Conservation (phyloP, 257 asterid genomes). For the Rubia yunnanensis region DNA sequence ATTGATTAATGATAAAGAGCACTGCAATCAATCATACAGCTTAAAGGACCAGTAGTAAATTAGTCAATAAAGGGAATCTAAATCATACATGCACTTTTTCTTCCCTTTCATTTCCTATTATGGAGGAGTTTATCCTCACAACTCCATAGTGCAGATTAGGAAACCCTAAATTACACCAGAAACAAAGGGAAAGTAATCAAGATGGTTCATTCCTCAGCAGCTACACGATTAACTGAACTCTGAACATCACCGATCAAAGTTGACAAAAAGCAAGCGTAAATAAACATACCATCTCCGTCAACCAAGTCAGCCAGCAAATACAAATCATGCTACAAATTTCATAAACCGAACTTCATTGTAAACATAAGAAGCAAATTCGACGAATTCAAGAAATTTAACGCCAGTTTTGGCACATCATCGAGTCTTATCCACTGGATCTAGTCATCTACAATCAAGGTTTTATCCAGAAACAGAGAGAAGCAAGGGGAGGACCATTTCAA, state of each 20-base stretch:
- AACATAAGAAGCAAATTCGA: background rate
- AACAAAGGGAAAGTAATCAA: background rate
- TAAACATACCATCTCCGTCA: background rate
- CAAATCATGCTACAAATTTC: background rate
- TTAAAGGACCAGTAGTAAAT: background rate
- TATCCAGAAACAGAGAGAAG: background rate
- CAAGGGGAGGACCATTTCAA: background rate
- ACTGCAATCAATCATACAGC: background rate
- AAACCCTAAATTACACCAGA: background rate
- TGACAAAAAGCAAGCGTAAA: conserved; percentile 20
- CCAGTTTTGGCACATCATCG: background rate
- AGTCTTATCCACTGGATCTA: background rate
- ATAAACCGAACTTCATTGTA: background rate
- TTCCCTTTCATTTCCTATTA: background rate
- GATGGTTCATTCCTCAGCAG: conserved; percentile 8
- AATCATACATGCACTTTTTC: background rate
- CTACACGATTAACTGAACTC: conserved; percentile 8
- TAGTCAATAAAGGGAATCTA: background rate
- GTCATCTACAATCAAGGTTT: background rate
- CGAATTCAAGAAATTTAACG: background rate
- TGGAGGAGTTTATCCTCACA: background rate
- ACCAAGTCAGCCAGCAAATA: background rate
- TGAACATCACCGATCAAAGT: conserved; percentile 21
- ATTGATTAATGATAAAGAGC: background rate
- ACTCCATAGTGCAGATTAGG: background rate